A percentile compares a stretch with the other conserved stretches of the same genome.
Evolutionary conservation across 176 grass and related monocot genomes (phyloP).

Genomic region (Alopecurus myosuroides): DNA sequence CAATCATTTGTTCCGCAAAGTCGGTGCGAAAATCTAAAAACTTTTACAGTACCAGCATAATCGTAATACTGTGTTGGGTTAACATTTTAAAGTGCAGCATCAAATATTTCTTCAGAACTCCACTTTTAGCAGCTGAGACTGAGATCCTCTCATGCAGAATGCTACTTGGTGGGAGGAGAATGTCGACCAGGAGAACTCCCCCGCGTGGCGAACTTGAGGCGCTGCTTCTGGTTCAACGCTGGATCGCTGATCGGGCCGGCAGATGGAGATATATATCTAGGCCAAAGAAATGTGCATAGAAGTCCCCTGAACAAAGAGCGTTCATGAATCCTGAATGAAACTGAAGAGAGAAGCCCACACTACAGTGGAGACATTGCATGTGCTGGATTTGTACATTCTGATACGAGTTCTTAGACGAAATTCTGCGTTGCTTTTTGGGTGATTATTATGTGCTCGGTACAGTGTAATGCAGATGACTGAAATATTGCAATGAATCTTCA

Average conservation of each 20-base stretch:
- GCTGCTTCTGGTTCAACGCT: neutral
- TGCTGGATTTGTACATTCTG: neutral
- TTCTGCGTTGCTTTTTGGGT: no score
- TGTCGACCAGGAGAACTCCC: conserved; percentile 67
- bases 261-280: neutral
- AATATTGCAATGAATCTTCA: no score
- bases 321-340: neutral
- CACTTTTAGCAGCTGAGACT: neutral
- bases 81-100: neutral
- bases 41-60: neutral
- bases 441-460: no score
- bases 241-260: neutral
- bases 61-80: neutral
- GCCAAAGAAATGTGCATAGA: neutral
- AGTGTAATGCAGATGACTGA: no score
- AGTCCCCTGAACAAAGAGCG: neutral
- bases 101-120: neutral
- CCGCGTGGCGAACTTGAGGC: conserved; percentile 76
- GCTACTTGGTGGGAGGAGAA: conserved; percentile 99
- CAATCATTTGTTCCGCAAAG: neutral
- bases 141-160: conserved; percentile 48
- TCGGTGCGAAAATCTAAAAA: neutral
- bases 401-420: no score
- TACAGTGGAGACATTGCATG: neutral
- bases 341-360: neutral